Evolutionary conservation across 306 rosid species (phyloP), one percentile per base, ranked within the genome.

Genomic region (Begonia fuchsioides): DNA sequence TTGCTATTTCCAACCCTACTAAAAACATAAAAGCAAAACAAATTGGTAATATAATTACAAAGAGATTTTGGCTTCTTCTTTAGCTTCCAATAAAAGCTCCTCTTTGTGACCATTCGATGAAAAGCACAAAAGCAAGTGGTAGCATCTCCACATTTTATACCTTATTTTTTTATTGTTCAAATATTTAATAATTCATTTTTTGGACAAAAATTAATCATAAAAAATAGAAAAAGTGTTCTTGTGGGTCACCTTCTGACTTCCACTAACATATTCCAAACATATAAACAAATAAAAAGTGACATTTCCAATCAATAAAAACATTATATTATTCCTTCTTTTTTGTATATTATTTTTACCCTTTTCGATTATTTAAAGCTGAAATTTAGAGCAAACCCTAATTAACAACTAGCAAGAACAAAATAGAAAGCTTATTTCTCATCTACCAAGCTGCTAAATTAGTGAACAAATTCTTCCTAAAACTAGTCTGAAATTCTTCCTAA

Each of bases 181-280:
- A 26, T 26, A 4, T 26, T 26, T 26, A 0, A 39, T n/a, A 51
- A 45, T 10, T 48, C 32, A 12, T 35, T 6, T 43, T 49, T 32
- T 26, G 5, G 1, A 2, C 8, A 14, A 61, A 57, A 17, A 49
- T 26, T 9, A 39, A 18, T n/a, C 39, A 62, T 40, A 57, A 58
- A 60, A 73, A 50, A 38, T 50, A 51, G 58, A 66, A 70, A 73
- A 54, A n/a, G 53, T 45, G 32, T 61, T 12, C 35, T 3, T 64
- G 85, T 67, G 81, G 95, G 82, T 47, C 98, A 72, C 46, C 79
- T 49, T 81, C 86, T 79, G 87, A 85, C 87, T 85, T 84, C 95
- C 95, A 90, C 98, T 85, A 71, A 80, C 82, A 79, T 75, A 79
- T 90, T 85, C 95, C 79, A 72, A 72, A 63, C 57, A 74, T 71